Evolutionary conservation across 352 stramenopile genomes (phyloP).

Genomic region (Globisporangium ultimum): DNA sequence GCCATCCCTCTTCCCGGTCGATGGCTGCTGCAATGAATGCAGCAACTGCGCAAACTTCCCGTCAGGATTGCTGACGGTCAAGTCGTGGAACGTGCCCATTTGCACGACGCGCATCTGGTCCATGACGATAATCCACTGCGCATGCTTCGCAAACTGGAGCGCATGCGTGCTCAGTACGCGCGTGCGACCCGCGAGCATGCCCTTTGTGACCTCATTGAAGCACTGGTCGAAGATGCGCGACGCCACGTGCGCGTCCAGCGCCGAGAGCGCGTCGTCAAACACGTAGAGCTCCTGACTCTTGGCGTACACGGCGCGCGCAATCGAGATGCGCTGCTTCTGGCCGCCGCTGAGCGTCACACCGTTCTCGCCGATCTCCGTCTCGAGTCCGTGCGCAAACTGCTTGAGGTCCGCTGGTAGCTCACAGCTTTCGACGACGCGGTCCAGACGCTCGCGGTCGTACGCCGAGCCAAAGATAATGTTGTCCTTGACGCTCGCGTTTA

Average conservation of each 20-base stretch:
- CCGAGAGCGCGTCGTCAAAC: slow-evolving; percentile 65
- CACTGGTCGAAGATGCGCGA: slow-evolving; percentile 49
- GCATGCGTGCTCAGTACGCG: slow-evolving; percentile 52
- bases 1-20: no score
- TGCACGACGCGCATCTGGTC: slow-evolving; percentile 59
- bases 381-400: slow-evolving; percentile 45
- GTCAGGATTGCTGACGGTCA: slow-evolving; percentile 32
- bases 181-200: slow-evolving; percentile 43
- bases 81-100: slow-evolving; percentile 56
- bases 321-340: slow-evolving; percentile 65
- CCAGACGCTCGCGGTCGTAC: slow-evolving; percentile 34
- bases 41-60: slow-evolving; percentile 48
- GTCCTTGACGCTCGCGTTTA: slow-evolving; percentile 89
- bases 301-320: slow-evolving; percentile 65
- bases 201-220: slow-evolving; percentile 32
- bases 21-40: background rate
- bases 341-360: slow-evolving; percentile 60
- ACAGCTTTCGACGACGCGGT: slow-evolving; percentile 49
- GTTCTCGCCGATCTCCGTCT: slow-evolving; percentile 60
- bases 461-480: slow-evolving; percentile 88
- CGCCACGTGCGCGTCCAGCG: slow-evolving; percentile 49
- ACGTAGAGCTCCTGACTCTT: slow-evolving; percentile 53
- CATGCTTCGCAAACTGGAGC: slow-evolving; percentile 44
- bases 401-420: slow-evolving; percentile 50
- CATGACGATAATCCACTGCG: slow-evolving; percentile 77